Evolutionary conservation across 2,329 filamentous ascomycete species (phyloP).

Genomic region (Penicillium brevicompactum): DNA sequence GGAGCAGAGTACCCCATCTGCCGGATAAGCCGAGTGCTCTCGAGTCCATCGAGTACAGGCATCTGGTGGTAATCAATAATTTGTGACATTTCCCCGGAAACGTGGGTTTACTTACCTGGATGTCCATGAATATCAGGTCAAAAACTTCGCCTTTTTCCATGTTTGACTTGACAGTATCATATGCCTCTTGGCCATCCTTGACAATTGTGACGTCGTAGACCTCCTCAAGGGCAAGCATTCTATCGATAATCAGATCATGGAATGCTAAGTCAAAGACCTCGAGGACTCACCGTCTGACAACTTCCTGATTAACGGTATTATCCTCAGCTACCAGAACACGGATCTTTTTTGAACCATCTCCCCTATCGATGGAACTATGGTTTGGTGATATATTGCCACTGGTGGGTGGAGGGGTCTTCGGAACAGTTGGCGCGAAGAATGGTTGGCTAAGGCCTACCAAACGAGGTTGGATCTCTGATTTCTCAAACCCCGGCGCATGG

Average conservation of each 20-base stretch:
- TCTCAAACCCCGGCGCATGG: slow-evolving; percentile 50
- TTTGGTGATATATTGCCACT: slow-evolving; percentile 46
- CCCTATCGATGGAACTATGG: slow-evolving; percentile 66
- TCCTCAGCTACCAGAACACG: slow-evolving; percentile 85
- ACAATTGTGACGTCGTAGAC: slow-evolving; percentile 78
- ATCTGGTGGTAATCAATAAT: slow-evolving; percentile 53
- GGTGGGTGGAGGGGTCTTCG: slow-evolving; percentile 24
- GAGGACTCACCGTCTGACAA: slow-evolving; percentile 43
- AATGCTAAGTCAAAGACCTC: neutral
- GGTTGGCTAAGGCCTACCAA: slow-evolving; percentile 81
- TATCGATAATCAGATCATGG: slow-evolving; percentile 36
- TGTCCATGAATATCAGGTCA: slow-evolving; percentile 93
- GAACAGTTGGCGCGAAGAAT: slow-evolving; percentile 61
- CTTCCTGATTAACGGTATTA: slow-evolving; percentile 66
- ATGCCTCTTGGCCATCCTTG: slow-evolving; percentile 82
- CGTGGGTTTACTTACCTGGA: slow-evolving; percentile 48
- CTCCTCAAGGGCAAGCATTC: slow-evolving; percentile 59
- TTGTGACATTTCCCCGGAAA: neutral
- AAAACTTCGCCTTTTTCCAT: slow-evolving; percentile 75
- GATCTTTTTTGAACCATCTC: slow-evolving; percentile 63
- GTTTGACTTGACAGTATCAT: slow-evolving; percentile 78
- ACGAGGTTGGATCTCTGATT: slow-evolving; percentile 69
- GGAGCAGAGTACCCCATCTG: slow-evolving; percentile 84
- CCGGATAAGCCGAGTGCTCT: slow-evolving; percentile 82
- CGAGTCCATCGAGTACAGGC: slow-evolving; percentile 87